phyloP scores from a whole-genome alignment of 495 filamentous ascomycete genomes.

The Pyronema domesticum region DNA sequence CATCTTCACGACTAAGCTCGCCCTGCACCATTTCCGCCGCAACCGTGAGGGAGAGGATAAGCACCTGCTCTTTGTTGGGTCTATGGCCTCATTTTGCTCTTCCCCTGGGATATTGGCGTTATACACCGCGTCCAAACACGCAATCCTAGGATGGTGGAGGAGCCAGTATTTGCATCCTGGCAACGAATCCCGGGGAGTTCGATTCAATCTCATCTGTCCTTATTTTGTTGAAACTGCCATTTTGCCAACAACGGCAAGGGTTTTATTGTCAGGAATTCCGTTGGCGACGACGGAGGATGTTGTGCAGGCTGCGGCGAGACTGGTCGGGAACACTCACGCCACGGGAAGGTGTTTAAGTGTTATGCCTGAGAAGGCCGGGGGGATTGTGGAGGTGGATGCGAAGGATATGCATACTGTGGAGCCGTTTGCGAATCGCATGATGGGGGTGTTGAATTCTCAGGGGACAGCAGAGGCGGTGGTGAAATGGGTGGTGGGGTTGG shows the following conservation, averaged over 20 bases:
- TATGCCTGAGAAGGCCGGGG: slow-evolving; percentile 11
- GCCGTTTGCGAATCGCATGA: slow-evolving; percentile 15
- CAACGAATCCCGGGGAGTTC: slow-evolving; percentile 27
- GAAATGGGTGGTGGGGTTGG: slow-evolving; percentile 5
- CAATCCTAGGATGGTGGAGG: slow-evolving; percentile 44
- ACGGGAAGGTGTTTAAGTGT: slow-evolving; percentile 13
- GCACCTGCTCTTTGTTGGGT: slow-evolving; percentile 38
- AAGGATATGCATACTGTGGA: slow-evolving; percentile 17
- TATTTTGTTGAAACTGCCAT: slow-evolving; percentile 54
- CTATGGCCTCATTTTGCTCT: slow-evolving; percentile 34
- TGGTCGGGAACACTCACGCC: slow-evolving; percentile 8
- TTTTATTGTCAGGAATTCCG: slow-evolving; percentile 37
- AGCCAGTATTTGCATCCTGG: slow-evolving; percentile 29
- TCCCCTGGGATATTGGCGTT: slow-evolving; percentile 31
- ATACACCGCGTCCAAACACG: slow-evolving; percentile 47
- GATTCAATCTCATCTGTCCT: slow-evolving; percentile 43
- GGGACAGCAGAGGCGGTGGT: slow-evolving; percentile 1
- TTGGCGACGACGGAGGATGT: slow-evolving; percentile 38
- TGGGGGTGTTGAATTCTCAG: slow-evolving; percentile 15
- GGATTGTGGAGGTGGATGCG: slow-evolving; percentile 15
- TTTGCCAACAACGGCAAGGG: slow-evolving; percentile 26
- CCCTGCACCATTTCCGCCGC: slow-evolving; percentile 36
- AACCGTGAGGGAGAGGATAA: slow-evolving; percentile 27
- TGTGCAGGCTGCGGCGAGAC: slow-evolving; percentile 30
- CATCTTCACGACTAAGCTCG: slow-evolving; percentile 47